Base-by-base conservation (phyloP, 495 filamentous ascomycete genomes). In the Haplographium delicatum region DNA sequence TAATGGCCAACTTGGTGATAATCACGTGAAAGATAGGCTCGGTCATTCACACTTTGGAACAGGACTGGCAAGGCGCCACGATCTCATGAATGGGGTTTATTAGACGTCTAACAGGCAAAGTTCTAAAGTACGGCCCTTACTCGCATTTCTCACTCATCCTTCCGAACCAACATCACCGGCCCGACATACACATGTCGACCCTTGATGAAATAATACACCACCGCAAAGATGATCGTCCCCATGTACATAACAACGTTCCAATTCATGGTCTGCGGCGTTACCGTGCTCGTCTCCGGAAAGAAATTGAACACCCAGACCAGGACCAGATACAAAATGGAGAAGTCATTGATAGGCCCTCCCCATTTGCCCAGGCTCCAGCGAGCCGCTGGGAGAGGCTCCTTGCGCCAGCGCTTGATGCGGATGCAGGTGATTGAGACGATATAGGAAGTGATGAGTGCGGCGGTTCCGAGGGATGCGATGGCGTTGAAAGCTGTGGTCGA, bases 401-500 rank as follows among this genome's bases (percentile, higher is more conserved):
- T 57, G 27, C 68, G 54, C 19, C 62, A 53, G 50, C 51, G 68
- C 55, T 45, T 50, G 31, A 56, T 44, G 31, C 64, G 20, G 53
- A 59, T n/a, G 54, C 66, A 35, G 55, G 30, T 23, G 41, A 56
- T 41, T 5, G 60, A 59, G 69, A 81, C 24, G 64, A 79, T 48
- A 69, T 79, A 44, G 60, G 78, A 47, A 62, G 74, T 50, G 61
- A 72, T 34, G 59, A 79, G 44, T 44, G 60, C 47, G 44, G 44
- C 42, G 64, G 77, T 51, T 62, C 70, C 25, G 59, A 76, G 57
- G 57, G 78, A 76, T 35, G 72, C 64, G 35, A 82, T 71, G 26
- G 75, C 72, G 58, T 78, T 75, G 55, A 84, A 72, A 3, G 79
- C 79, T 7, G 70, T 66, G 4, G 67, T 50, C 0, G 76, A 80